phyloP scores from a whole-genome alignment of 2,329 filamentous ascomycete genomes.

The Microsporum ferrugineum region DNA sequence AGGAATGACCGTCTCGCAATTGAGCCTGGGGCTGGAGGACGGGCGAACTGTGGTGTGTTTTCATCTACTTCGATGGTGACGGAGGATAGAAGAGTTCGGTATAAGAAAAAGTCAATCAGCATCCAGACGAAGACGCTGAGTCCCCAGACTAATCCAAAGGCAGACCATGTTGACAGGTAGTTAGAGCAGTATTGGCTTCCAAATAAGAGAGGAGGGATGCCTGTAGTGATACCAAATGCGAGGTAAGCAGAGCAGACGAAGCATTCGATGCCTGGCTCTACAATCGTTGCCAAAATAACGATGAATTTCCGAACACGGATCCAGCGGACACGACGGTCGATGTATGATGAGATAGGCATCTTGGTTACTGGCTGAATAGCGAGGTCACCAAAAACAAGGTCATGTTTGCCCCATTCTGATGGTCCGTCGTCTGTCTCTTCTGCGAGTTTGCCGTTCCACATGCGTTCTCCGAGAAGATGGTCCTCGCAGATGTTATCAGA shows the following conservation, averaged over 20 bases:
- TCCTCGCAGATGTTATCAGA: constrained; percentile 96
- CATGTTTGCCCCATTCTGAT: constrained; percentile 59
- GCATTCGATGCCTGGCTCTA: constrained; percentile 85
- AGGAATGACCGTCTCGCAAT: constrained; percentile 46
- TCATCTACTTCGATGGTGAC: constrained; percentile 58
- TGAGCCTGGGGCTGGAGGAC: constrained; percentile 35
- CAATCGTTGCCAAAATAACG: constrained; percentile 73
- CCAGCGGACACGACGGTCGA: constrained; percentile 76
- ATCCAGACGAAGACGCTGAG: constrained; percentile 59
- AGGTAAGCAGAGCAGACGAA: constrained; percentile 73
- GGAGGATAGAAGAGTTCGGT: constrained; percentile 61
- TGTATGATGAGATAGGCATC: constrained; percentile 67
- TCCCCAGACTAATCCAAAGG: constrained; percentile 56
- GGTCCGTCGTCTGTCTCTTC: constrained; percentile 29
- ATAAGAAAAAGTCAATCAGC: constrained; percentile 60
- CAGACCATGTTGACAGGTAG: constrained; percentile 54
- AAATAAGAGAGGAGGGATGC: constrained; percentile 47
- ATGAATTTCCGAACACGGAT: constrained; percentile 89
- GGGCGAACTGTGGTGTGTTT: constrained; percentile 63
- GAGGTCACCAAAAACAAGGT: constrained; percentile 70
- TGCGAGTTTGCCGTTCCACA: constrained; percentile 53
- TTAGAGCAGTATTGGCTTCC: constrained; percentile 33
- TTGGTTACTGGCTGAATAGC: constrained; percentile 79
- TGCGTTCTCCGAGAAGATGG: constrained; percentile 81
- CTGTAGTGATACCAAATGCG: constrained; percentile 63